Conservation (phyloP, 225 moss, liverwort and hornwort species). For the Marchantia polymorpha region DNA sequence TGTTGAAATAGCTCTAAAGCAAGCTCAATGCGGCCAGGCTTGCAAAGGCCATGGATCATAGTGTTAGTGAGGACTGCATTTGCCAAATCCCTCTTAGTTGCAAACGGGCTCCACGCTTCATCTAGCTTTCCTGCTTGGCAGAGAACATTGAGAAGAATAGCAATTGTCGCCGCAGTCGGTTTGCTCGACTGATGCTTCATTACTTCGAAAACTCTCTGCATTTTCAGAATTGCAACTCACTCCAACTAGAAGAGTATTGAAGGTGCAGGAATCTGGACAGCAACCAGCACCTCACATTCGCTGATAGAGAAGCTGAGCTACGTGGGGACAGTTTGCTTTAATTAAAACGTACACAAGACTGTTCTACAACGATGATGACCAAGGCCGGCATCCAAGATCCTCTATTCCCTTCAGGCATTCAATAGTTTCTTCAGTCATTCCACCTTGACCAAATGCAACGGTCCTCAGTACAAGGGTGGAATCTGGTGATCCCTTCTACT, state of each 20-base stretch:
- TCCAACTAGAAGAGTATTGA: conserved; percentile 59
- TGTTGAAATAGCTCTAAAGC: conserved; percentile 31
- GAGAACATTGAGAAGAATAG: conserved; percentile 47
- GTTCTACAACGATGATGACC: conserved; percentile 23
- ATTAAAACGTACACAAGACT: conserved; percentile 23
- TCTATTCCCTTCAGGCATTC: conserved; percentile 26
- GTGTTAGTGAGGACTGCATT: conserved; percentile 37
- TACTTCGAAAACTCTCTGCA: conserved; percentile 47
- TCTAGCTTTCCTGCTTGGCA: conserved; percentile 65
- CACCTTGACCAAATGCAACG: conserved; percentile 17
- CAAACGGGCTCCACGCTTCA: conserved; percentile 48
- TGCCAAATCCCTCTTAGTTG: conserved; percentile 25
- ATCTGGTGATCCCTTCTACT: neutral
- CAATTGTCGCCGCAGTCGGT: conserved; percentile 65
- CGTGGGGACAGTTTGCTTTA: conserved; percentile 19
- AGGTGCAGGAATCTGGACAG: conserved; percentile 63
- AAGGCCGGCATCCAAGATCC: conserved; percentile 31
- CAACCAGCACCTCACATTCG: conserved; percentile 50
- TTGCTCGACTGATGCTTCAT: conserved; percentile 59
- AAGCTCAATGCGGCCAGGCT: conserved; percentile 30
- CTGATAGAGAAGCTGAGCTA: conserved; percentile 37
- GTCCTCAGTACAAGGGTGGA: conserved; percentile 6
- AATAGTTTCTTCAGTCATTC: conserved; percentile 22
- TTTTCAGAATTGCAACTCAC: conserved; percentile 51
- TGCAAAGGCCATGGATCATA: conserved; percentile 35